Conservation (phyloP, 106 monocot genomes). For the Dactylorhiza incarnata region DNA sequence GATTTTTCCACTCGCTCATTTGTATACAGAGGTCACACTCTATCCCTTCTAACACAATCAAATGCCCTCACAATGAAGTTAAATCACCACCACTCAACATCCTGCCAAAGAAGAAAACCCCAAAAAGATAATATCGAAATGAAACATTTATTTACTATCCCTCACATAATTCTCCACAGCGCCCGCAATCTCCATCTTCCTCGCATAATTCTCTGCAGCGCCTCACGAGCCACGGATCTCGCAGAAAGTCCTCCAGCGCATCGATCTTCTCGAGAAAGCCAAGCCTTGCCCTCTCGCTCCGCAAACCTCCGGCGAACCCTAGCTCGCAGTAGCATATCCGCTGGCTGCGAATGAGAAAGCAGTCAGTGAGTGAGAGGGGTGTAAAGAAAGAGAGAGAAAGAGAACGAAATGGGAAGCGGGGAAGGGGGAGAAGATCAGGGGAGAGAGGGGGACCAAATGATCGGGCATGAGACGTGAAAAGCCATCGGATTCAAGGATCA, state of each 20-base stretch:
- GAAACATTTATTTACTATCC: neutral
- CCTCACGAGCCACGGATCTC: conserved; percentile 74
- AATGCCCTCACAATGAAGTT: neutral
- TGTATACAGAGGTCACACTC: neutral
- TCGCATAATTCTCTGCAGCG: conserved; percentile 77
- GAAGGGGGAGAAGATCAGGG: too few species aligned
- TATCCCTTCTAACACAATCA: neutral
- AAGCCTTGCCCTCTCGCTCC: conserved; percentile 18
- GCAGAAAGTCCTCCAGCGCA: conserved; percentile 68
- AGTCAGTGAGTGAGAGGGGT: conserved; percentile 13
- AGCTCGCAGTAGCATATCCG: conserved; percentile 83
- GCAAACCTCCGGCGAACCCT: conserved; percentile 38
- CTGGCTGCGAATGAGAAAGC: conserved; percentile 39
- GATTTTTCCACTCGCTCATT: too few species aligned
- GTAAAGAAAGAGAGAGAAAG: conserved; percentile 18
- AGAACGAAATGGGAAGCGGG: too few species aligned
- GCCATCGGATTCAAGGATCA: too few species aligned
- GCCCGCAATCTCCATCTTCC: conserved; percentile 58
- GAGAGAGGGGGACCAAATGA: too few species aligned
- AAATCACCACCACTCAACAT: too few species aligned
- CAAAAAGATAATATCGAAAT: neutral
- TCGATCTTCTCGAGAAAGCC: conserved; percentile 37
- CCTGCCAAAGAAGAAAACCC: neutral
- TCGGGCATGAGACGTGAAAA: too few species aligned
- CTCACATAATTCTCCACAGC: conserved; percentile 25